Base-by-base conservation (phyloP, 1,284 basidiomycete genomes). In the Pseudozyma thailandica region DNA sequence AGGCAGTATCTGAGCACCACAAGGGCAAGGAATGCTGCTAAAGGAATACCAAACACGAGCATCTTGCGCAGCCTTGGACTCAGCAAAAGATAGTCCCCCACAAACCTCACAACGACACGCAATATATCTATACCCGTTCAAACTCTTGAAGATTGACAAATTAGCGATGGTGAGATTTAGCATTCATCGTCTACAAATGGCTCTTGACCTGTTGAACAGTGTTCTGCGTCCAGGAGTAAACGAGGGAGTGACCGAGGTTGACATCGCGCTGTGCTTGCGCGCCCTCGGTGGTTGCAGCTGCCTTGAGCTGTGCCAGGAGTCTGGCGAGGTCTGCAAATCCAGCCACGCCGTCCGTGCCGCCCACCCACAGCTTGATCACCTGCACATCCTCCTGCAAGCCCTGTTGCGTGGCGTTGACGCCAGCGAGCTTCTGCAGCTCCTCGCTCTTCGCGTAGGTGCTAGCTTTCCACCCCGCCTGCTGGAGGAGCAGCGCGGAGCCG, bases 401-500 rank as follows among this genome's bases (percentile, higher is more conserved):
- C 20, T 42, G 27, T 35, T 59, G 50, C 23, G 25, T 44, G 10
- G 21, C 49, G 1, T 37, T 31, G 18, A 65, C 57, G 2, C 37
- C 50, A 5, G 61, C 68, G 16, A 71, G 10, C 21, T 25, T 25
- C 42, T 71, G 68, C 30, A 71, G 47, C 31, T 57, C 33, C 1
- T 6, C 2, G 13, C 21, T 52, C 28, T 18, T 5, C 1, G 60
- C 53, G 15, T 60, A 41, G 20, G 43, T 27, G 2, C 16, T 10
- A 6, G 50, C 25, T 43, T 51, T 59, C 75, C 75, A 77, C 1
- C 50, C 56, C 2, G 65, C 41, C 4, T 77, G 75, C 31, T 72
- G 51, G 4, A 77, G 62, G 27, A 77, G 45, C 38, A 53, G 47
- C n/a, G 63, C 43, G 25, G 64, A 69, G 3, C 47, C 54, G 15